A percentile compares a stretch with the other conserved stretches of the same genome.
phyloP scores from a whole-genome alignment of 306 rosid genomes.

The Trifolium subterraneum region DNA sequence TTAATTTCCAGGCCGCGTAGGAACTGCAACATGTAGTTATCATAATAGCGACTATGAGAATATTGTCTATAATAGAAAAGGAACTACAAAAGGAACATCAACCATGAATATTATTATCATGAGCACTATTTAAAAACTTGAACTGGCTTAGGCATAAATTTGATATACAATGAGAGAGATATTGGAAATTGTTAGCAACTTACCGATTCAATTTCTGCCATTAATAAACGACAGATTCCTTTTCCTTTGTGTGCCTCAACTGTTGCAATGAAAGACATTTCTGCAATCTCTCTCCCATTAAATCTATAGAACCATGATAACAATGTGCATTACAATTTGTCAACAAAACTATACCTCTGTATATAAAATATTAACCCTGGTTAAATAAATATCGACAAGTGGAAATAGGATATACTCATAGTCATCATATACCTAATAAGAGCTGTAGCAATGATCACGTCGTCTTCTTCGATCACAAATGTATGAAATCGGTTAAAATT shows the following conservation, averaged over 20 bases:
- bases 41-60: neutral
- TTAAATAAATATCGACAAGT: neutral
- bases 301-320: conserved; percentile 36
- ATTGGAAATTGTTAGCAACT: conserved; percentile 23
- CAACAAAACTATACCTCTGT: neutral
- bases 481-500: conserved; percentile 47
- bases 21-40: conserved; percentile 34
- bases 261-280: conserved; percentile 55
- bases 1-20: conserved; percentile 31
- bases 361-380: too few species aligned
- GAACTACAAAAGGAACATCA: too few species aligned
- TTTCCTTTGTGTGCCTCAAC: conserved; percentile 15
- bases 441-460: conserved; percentile 48
- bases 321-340: neutral
- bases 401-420: conserved; percentile 1
- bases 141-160: too few species aligned
- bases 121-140: too few species aligned
- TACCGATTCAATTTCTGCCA: conserved; percentile 45
- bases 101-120: too few species aligned
- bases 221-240: conserved; percentile 42
- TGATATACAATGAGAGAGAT: too few species aligned
- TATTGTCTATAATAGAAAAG: too few species aligned
- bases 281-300: conserved; percentile 44
- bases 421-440: conserved; percentile 38
- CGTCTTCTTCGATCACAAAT: conserved; percentile 49